These are phyloP conservation scores for Dillenia suffruticosa DNA, from an alignment of 164 flowering plant genomes.

Conservation along the genomic window DNA sequence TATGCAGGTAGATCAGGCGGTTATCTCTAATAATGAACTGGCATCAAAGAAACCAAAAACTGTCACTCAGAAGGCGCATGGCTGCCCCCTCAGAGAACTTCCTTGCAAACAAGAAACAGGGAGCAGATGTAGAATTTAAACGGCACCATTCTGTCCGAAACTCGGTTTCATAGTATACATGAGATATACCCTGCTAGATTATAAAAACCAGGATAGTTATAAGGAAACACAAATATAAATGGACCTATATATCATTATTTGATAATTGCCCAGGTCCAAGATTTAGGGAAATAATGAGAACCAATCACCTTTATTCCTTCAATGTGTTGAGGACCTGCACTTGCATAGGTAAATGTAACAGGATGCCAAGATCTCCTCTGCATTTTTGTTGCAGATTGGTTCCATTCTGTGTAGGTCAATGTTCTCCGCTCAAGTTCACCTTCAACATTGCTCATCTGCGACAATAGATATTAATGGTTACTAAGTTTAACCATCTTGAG, in stretches of 20 bases:
- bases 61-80: slow-evolving; percentile 74
- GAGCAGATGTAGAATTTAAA: slow-evolving; percentile 43
- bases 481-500: too few species aligned
- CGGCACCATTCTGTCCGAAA: slow-evolving; percentile 87
- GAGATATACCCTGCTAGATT: slow-evolving; percentile 57
- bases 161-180: slow-evolving; percentile 76
- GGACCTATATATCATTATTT: too few species aligned
- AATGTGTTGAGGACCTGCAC: slow-evolving; percentile 49
- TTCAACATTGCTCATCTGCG: slow-evolving; percentile 74
- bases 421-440: slow-evolving; percentile 81
- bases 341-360: slow-evolving; percentile 53
- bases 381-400: slow-evolving; percentile 48
- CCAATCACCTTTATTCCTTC: slow-evolving; percentile 64
- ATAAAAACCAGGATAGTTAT: neutral
- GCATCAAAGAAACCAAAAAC: slow-evolving; percentile 36
- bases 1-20: neutral
- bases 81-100: slow-evolving; percentile 87
- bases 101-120: slow-evolving; percentile 86
- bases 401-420: slow-evolving; percentile 80
- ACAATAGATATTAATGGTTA: neutral
- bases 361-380: slow-evolving; percentile 85
- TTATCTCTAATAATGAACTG: slow-evolving; percentile 16
- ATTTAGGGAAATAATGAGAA: neutral
- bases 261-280: neutral
- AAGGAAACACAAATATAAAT: neutral